phyloP scores from a whole-genome alignment of 2,329 filamentous ascomycete species.

The Rutstroemia sp. region DNA sequence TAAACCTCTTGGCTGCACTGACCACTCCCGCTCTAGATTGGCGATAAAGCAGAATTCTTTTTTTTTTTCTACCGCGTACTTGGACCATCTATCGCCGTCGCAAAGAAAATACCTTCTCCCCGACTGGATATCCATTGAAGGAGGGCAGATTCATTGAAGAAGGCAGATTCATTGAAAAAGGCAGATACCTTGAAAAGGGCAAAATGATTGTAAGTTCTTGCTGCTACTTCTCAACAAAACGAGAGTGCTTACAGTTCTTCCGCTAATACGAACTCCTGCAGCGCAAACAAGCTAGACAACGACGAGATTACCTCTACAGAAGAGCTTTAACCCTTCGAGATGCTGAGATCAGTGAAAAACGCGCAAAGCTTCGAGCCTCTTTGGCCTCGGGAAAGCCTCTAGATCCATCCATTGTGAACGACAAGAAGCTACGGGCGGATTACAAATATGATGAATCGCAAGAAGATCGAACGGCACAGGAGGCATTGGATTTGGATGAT shows the following conservation, averaged over 20 bases:
- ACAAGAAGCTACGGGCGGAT: slow-evolving; percentile 75
- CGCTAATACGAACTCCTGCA: slow-evolving; percentile 21
- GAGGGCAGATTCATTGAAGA: not conserved
- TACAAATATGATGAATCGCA: slow-evolving; percentile 90
- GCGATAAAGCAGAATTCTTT: not conserved
- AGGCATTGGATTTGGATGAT: slow-evolving; percentile 71
- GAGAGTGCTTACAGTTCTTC: not conserved
- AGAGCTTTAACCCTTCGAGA: slow-evolving; percentile 80
- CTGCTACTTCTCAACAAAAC: no score
- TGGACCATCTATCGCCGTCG: not conserved
- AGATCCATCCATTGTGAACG: slow-evolving; percentile 75
- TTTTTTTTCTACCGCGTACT: not conserved
- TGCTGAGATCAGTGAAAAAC: slow-evolving; percentile 87
- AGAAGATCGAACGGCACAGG: slow-evolving; percentile 57
- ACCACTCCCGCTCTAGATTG: not conserved
- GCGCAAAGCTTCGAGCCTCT: slow-evolving; percentile 77
- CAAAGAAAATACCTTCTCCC: not conserved
- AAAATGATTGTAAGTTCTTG: slow-evolving; percentile 24
- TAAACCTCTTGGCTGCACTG: not conserved
- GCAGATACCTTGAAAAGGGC: not conserved
- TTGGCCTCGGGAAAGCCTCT: slow-evolving; percentile 84
- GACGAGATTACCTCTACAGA: slow-evolving; percentile 85
- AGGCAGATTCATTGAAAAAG: not conserved
- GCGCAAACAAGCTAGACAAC: slow-evolving; percentile 69
- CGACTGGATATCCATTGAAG: not conserved